Evolutionary conservation across 2,329 filamentous ascomycete genomes (phyloP), one percentile per base, ranked within the genome.

Genomic region (Hortaea werneckii): DNA sequence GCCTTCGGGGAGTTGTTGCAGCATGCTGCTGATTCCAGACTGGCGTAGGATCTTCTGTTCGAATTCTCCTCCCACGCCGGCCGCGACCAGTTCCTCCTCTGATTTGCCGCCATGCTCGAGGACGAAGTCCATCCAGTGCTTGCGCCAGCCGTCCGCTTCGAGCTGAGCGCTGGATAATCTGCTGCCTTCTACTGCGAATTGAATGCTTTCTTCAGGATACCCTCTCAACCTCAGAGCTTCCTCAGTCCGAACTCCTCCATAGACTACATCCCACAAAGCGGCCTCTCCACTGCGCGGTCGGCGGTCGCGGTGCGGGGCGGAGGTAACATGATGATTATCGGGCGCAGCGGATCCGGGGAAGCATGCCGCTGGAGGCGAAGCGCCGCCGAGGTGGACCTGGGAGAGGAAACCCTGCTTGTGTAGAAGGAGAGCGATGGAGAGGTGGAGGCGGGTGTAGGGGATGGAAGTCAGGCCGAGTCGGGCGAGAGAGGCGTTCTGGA

Each of bases 401-500:
- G 83, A 83, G 57, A 95, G 70, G 71, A 90, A 88, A 55, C 89
- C 89, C 48, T 83, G 77, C 54, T 85, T 82, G 68, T 94, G 87
- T 39, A 95, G 76, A 34, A 85, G 83, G 13, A 92, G 76, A 43
- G 80, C 76, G 11, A 95, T 73, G 39, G 72, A 72, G 51, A 94
- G 80, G 72, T 92, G 88, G 63, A 88, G 79, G 55, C 89, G 89
- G 42, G 79, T 82, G 70, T 83, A 82, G 40, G 83, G 80, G 52
- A 95, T 77, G 6, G 87, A 94, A 29, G 89, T 95, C 42, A 94
- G 74, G 55, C 83, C 85, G 0, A 95, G 79, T 1, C 83, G 81
- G n/a, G 85, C 87, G 59, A 81, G 81, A 46, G 84, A 84, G 55
- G 85, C 86, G 73, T 95, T 95, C 66, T 92, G 86, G 47, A 95